These are phyloP conservation scores for Vitis riparia DNA, from an alignment of 164 flowering plant genomes.

Conservation along the genomic window DNA sequence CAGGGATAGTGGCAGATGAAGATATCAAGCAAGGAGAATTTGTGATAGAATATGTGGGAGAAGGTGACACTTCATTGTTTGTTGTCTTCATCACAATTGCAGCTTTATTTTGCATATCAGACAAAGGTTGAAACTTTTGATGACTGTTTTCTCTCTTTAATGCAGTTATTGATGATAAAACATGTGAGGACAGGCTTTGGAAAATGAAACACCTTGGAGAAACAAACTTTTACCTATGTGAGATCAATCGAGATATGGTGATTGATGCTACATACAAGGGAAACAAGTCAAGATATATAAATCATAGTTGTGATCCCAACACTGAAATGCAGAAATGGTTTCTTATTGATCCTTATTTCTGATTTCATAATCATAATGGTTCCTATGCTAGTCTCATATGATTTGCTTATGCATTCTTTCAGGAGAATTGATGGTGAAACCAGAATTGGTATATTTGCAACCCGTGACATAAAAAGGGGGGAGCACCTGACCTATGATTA, in stretches of 20 bases:
- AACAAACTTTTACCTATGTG: constrained; percentile 94
- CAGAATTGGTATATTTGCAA: constrained; percentile 97
- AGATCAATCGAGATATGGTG: constrained; percentile 95
- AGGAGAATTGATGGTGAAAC: constrained; percentile 98
- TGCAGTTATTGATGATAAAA: constrained; percentile 95
- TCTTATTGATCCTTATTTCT: constrained; percentile 9
- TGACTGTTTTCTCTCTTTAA: constrained; percentile 8
- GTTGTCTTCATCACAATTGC: not conserved
- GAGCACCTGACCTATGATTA: constrained; percentile 96
- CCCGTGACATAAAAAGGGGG: constrained; percentile 76
- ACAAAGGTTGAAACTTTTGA: not conserved
- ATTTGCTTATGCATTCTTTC: not conserved
- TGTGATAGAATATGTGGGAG: constrained; percentile 98
- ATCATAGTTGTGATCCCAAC: constrained; percentile 96
- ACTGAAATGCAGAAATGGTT: constrained; percentile 99
- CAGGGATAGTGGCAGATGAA: constrained; percentile 93
- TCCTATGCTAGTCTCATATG: constrained; percentile 5
- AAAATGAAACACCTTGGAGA: constrained; percentile 93
- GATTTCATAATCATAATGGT: not conserved
- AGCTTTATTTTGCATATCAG: not conserved
- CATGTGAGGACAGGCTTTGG: constrained; percentile 99
- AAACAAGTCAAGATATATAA: constrained; percentile 94
- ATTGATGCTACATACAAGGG: constrained; percentile 99
- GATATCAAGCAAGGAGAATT: constrained; percentile 88
- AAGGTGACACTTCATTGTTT: constrained; percentile 53